Evolutionary conservation across 495 filamentous ascomycete genomes (phyloP).

Genomic region (Aspergillus egyptiacus): DNA sequence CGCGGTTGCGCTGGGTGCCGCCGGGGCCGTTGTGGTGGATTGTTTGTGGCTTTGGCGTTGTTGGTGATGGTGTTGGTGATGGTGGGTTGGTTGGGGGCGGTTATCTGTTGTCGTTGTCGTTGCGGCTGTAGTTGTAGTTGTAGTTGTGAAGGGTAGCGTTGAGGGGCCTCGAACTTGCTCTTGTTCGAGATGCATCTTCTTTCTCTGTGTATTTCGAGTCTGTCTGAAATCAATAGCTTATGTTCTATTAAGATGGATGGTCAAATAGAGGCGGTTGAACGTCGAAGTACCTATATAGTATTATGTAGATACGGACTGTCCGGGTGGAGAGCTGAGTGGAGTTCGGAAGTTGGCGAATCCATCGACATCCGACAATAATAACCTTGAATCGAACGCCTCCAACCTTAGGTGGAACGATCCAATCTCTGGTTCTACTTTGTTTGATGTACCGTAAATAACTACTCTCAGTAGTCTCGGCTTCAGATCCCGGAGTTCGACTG

Average conservation of each 20-base stretch:
- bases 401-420: not conserved
- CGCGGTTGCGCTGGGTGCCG: not conserved
- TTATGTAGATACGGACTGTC: too few relatives aligned
- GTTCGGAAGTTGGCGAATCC: not conserved
- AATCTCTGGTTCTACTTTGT: not conserved
- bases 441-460: too few relatives aligned
- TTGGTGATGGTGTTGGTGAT: slow-evolving; percentile 7
- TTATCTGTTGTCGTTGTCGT: too few relatives aligned
- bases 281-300: too few relatives aligned
- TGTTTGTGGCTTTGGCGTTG: not conserved
- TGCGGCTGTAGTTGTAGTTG: not conserved
- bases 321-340: not conserved
- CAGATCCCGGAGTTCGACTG: too few relatives aligned
- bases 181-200: slow-evolving; percentile 12
- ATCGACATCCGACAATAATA: too few relatives aligned
- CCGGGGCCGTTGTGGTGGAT: not conserved
- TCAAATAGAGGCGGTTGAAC: not conserved
- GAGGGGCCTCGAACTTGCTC: not conserved
- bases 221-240: not conserved
- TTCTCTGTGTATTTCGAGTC: not conserved
- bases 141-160: not conserved
- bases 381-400: too few relatives aligned
- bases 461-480: too few relatives aligned
- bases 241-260: too few relatives aligned
- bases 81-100: slow-evolving; percentile 6